phyloP scores from a whole-genome alignment of 2,329 filamentous ascomycete species.

The Fusarium longipes region DNA sequence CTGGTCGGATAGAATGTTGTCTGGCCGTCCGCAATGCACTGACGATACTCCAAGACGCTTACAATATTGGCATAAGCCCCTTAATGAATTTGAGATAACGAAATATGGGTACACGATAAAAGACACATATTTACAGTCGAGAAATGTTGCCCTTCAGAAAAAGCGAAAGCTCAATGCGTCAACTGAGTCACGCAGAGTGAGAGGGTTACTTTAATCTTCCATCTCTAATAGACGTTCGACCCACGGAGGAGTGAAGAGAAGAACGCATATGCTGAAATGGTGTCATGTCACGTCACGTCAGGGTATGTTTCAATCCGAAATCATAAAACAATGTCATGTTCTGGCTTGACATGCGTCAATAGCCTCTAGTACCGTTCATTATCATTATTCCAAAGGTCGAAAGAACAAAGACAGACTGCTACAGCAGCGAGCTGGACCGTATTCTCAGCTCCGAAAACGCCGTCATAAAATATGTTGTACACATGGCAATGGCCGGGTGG shows the following conservation, averaged over 20 bases:
- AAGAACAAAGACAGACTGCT: constrained; percentile 18
- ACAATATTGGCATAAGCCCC: neutral
- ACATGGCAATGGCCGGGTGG: neutral
- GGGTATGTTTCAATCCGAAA: neutral
- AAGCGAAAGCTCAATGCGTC: constrained; percentile 59
- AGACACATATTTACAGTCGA: neutral
- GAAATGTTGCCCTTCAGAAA: constrained; percentile 60
- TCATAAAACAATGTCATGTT: neutral
- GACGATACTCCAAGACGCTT: neutral
- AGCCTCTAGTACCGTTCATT: constrained; percentile 18
- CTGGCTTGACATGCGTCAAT: neutral
- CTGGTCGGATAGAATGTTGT: neutral
- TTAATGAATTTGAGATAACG: neutral
- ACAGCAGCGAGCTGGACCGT: constrained; percentile 13
- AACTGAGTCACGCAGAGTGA: constrained; percentile 63
- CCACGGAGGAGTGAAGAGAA: constrained; percentile 60
- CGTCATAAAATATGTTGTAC: constrained; percentile 7
- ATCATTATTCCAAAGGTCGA: constrained; percentile 26
- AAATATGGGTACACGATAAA: neutral
- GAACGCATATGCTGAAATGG: constrained; percentile 68
- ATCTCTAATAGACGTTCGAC: constrained; percentile 66
- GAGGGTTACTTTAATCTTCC: constrained; percentile 63
- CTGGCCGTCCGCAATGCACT: neutral
- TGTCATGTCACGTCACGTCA: constrained; percentile 26
- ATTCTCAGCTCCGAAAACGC: constrained; percentile 38